Percentiles rank a stretch among this genome's conserved stretches.
Conservation (phyloP, 352 stramenopile species). For the Pythium brachiatum region DNA sequence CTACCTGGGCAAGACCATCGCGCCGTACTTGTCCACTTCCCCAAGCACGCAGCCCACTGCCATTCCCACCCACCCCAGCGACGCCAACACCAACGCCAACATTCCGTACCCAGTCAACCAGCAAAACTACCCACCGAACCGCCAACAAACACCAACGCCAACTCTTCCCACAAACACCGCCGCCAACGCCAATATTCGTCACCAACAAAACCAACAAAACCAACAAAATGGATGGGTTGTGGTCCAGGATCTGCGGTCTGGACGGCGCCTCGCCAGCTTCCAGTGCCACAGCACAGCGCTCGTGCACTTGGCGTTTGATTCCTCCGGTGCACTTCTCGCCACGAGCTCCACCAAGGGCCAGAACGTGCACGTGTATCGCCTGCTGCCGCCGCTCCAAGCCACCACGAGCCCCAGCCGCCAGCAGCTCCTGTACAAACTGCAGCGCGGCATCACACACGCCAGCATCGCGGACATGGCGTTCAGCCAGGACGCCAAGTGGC, state of each 20-base stretch:
- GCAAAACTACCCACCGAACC: background rate
- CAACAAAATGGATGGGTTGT: slow-evolving; percentile 50
- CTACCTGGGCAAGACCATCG: slow-evolving; percentile 79
- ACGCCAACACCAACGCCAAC: background rate
- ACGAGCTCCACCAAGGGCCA: slow-evolving; percentile 84
- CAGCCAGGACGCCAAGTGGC: slow-evolving; percentile 83
- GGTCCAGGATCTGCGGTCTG: slow-evolving; percentile 63
- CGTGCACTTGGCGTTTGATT: slow-evolving; percentile 74
- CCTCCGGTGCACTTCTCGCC: slow-evolving; percentile 67
- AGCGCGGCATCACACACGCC: slow-evolving; percentile 84
- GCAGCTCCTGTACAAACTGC: slow-evolving; percentile 83
- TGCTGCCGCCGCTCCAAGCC: slow-evolving; percentile 56
- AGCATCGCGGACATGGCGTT: slow-evolving; percentile 82
- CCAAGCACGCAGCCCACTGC: slow-evolving; percentile 29
- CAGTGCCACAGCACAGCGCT: slow-evolving; percentile 71
- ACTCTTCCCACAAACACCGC: slow-evolving; percentile 4
- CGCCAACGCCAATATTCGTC: background rate
- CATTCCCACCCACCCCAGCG: background rate
- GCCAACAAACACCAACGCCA: slow-evolving; percentile 16
- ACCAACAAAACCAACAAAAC: slow-evolving; percentile 13
- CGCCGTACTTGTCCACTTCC: slow-evolving; percentile 70
- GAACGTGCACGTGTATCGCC: slow-evolving; percentile 81
- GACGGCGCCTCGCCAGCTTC: slow-evolving; percentile 69
- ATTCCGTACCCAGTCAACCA: background rate
- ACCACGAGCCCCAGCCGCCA: slow-evolving; percentile 20